Percentiles rank a stretch among this genome's conserved stretches.
phyloP scores from a whole-genome alignment of 2,329 filamentous ascomycete genomes.

The Fusarium avenaceum region DNA sequence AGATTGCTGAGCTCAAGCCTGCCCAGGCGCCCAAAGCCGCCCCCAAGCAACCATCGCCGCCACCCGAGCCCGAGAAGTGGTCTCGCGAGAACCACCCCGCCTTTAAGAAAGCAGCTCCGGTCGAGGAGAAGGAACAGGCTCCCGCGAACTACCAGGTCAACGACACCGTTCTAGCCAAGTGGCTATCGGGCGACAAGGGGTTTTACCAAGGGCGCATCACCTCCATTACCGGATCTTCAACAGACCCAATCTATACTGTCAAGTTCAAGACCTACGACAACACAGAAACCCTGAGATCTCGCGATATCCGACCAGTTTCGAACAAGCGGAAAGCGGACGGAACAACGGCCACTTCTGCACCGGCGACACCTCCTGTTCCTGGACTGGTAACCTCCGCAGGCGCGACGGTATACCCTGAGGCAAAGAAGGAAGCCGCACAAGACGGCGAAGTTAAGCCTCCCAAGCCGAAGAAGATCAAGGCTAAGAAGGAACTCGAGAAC shows the following conservation, averaged over 20 bases:
- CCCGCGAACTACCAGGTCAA: conserved; percentile 82
- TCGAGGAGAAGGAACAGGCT: conserved; percentile 65
- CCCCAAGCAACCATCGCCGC: conserved; percentile 61
- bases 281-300: conserved; percentile 83
- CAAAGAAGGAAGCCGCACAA: conserved; percentile 71
- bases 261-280: conserved; percentile 93
- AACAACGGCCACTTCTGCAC: conserved; percentile 65
- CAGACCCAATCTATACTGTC: conserved; percentile 91
- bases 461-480: conserved; percentile 90
- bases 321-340: conserved; percentile 91
- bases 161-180: conserved; percentile 90
- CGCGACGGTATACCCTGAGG: conserved; percentile 72
- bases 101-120: conserved; percentile 67
- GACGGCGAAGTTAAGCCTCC: conserved; percentile 77
- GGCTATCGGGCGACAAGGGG: conserved; percentile 87
- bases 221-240: conserved; percentile 92
- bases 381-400: conserved; percentile 67
- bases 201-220: conserved; percentile 96
- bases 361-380: conserved; percentile 55
- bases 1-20: conserved; percentile 82
- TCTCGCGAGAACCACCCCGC: conserved; percentile 85
- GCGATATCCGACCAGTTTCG: conserved; percentile 85
- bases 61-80: conserved; percentile 78
- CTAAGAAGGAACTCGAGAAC: conserved; percentile 89
- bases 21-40: conserved; percentile 61